Base-by-base conservation (phyloP, 352 stramenopile species). In the Globisporangium radiosum region DNA sequence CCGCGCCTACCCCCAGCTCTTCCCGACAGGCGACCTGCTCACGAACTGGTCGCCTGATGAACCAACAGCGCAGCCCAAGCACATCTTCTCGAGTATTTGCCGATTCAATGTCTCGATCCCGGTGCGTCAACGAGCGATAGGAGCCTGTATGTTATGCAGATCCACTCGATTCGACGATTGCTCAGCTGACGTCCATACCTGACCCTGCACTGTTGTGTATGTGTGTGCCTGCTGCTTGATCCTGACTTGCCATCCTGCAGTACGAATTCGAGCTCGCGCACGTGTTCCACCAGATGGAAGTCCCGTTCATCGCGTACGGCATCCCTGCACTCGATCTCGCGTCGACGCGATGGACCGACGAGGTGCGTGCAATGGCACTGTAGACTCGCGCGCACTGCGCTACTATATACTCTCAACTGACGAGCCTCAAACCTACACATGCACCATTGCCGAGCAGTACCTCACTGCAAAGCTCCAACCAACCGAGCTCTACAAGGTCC, bases 291-390 rank as follows among this genome's bases (percentile, higher is more conserved):
- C 69, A 93, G 36, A 89, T 88, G 63, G 94, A 99, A 63, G 75
- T 98, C 42, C 96, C 96, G 7, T 98, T 98, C 71, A 80, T 98
- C 14, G 65, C 94, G 5, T 92, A 96, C 57, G 89, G 92, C 42
- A 87, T 98, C 64, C 95, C 95, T 0, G 71, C 86, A 45, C 83
- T 98, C 7, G 71, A 78, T 5, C 60, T 63, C 11, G 81, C 90
- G 0, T 67, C 77, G 0, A 65, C 82, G 54, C 72, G 78, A 38
- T 99, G 96, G 96, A 93, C 82, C 47, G 65, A 94, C 65, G 75
- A 88, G 36, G 66, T 76, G 13, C 36, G 49, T 55, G 33, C 10
- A 6, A 39, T 4, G 2, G 5, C n/a, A 1, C 7, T 44, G 40
- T 2, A 13, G 7, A 44, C 40, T 44, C 40, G 7, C 3, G 7